Percentiles rank a stretch among this genome's conserved stretches.
Conservation (phyloP, 768 basidiomycete genomes). For the Pholiota molesta region DNA sequence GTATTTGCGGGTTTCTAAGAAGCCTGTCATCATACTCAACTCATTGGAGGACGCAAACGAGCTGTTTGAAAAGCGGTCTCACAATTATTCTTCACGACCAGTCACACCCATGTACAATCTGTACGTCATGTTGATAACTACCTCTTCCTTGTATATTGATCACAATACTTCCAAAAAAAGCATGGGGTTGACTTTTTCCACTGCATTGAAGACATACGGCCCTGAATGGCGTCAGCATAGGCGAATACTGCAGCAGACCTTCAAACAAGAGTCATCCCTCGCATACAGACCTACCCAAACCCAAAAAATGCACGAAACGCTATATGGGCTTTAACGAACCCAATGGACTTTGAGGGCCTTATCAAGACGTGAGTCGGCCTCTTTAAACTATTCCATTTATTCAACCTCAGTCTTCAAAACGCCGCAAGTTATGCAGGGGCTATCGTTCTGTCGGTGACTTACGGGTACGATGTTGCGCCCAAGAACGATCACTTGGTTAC, state of each 20-base stretch:
- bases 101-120: neutral
- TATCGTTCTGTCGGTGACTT: constrained; percentile 20
- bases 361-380: constrained; percentile 11
- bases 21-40: constrained; percentile 3
- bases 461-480: constrained; percentile 22
- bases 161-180: neutral
- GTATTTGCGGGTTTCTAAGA: neutral
- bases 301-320: constrained; percentile 30
- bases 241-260: constrained; percentile 37
- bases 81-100: constrained; percentile 2
- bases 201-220: constrained; percentile 25
- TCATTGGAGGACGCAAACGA: neutral
- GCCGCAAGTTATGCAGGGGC: neutral
- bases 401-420: neutral
- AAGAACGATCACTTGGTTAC: constrained; percentile 17
- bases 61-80: constrained; percentile 4
- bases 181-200: neutral
- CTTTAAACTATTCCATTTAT: neutral
- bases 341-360: constrained; percentile 13
- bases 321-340: constrained; percentile 25
- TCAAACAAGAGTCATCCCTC: constrained; percentile 28
- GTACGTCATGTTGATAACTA: neutral
- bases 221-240: constrained; percentile 38
- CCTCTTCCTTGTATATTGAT: too few species aligned
- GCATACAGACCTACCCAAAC: constrained; percentile 31